Percentiles rank a stretch among this genome's conserved stretches.
These are phyloP conservation scores for Sarcomyxa edulis DNA, from an alignment of 768 basidiomycete genomes.

Conservation along the genomic window DNA sequence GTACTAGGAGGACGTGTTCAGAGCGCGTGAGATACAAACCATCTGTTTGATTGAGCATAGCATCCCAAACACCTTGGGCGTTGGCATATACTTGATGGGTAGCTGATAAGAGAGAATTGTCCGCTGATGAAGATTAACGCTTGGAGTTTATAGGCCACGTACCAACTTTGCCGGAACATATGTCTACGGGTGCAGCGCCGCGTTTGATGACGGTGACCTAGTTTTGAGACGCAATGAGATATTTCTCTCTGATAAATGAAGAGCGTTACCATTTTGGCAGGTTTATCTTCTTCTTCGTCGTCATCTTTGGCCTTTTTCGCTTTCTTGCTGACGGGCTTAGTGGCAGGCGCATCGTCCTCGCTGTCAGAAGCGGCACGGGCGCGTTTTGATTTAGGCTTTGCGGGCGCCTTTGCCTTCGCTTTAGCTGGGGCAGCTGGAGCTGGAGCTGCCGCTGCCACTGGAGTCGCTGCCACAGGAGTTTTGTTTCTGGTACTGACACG, in stretches of 20 bases:
- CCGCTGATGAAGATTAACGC: neutral
- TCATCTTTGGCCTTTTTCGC: constrained; percentile 17
- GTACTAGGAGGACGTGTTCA: too few species aligned
- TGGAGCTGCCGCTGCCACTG: constrained; percentile 17
- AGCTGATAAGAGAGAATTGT: constrained; percentile 20
- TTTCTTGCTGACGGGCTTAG: constrained; percentile 26
- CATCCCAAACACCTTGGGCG: constrained; percentile 44
- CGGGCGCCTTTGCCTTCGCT: constrained; percentile 18
- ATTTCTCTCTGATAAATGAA: constrained; percentile 1
- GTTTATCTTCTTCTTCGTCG: too few species aligned
- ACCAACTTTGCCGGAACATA: constrained; percentile 38
- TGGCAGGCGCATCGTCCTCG: constrained; percentile 20
- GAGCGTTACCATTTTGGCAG: constrained; percentile 3
- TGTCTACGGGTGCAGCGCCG: constrained; percentile 53
- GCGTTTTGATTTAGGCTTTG: constrained; percentile 20
- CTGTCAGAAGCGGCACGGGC: constrained; percentile 20
- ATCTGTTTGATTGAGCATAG: constrained; percentile 59
- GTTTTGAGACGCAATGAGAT: constrained; percentile 2
- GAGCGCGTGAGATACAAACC: too few species aligned
- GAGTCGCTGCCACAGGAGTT: constrained; percentile 16
- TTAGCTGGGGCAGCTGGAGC: constrained; percentile 13
- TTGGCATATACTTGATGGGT: constrained; percentile 47
- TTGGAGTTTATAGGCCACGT: constrained; percentile 19
- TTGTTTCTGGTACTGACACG: constrained; percentile 33
- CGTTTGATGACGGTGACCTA: constrained; percentile 40